Evolutionary conservation across 2,329 filamentous ascomycete genomes (phyloP), one percentile per base, ranked within the genome.

Genomic region (Fusarium fujikuroi): DNA sequence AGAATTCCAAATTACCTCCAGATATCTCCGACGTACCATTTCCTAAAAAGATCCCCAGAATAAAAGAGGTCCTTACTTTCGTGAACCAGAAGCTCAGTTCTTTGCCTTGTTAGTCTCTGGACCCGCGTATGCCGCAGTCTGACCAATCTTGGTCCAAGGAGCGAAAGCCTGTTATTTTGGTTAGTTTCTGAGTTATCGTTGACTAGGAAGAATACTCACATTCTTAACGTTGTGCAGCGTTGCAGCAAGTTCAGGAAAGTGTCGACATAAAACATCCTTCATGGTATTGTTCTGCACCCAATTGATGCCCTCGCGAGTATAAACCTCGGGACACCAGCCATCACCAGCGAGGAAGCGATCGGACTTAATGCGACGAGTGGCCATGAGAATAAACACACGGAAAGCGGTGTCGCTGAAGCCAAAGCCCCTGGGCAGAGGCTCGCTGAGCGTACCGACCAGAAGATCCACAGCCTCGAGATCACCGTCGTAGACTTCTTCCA

Each of bases 231-330:
- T 49, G 2, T 72, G 52, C 16, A 72, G 28, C 1, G 69, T 44
- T 0, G 63, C 63, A 28, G 69, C 58, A 25, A 72, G 69, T 34
- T 72, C 69, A 8, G 69, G 69, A 16, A 72, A 72, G 14, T 72
- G 69, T 30, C 69, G 58, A 21, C 63, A 64, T 4, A 72, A 10
- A 25, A 72, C 58, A 60, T 72, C 69, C 23, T 72, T 69, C 69
- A 69, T 72, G 0, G 69, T 72, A 2, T 72, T 72, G 6, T 52
- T 64, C 42, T 72, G 69, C 4, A 72, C 69, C 69, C 69, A 72
- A 16, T 69, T 59, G 1, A 72, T 72, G 1, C 69, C 63, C 6
- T 72, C 69, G 3, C 52, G 69, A 0, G 69, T 72, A 7, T 72
- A 72, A 5, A 72, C 64, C 28, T 72, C 69, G 7, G 69, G 63